A percentile compares a stretch with the other conserved stretches of the same genome.
Conservation (phyloP, 257 asterid species). For the Misopates orontium region DNA sequence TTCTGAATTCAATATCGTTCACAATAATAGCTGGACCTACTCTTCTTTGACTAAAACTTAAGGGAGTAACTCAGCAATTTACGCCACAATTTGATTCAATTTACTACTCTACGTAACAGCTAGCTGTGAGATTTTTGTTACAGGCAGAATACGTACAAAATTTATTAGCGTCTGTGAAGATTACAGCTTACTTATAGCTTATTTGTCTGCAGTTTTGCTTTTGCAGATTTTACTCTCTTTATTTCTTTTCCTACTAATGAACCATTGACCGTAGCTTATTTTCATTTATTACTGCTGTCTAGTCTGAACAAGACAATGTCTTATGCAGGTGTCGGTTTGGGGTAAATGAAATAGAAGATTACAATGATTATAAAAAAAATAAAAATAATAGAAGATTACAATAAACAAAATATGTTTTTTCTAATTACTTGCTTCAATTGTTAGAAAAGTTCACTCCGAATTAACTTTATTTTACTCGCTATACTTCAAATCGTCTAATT, state of each 20-base stretch:
- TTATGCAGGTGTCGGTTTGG: no score
- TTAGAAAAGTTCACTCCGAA: no score
- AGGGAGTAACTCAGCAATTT: slow-evolving; percentile 30
- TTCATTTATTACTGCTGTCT: slow-evolving; percentile 1
- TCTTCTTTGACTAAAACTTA: slow-evolving; percentile 30
- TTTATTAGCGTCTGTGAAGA: no score
- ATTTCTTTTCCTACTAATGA: slow-evolving; percentile 7
- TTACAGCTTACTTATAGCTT: slow-evolving; percentile 19
- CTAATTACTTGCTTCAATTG: no score
- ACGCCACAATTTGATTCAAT: slow-evolving; percentile 35
- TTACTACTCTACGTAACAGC: neutral
- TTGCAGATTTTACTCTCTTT: slow-evolving; percentile 11
- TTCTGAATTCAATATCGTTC: slow-evolving; percentile 16
- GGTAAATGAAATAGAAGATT: no score
- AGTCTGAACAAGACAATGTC: no score
- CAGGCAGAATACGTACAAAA: neutral
- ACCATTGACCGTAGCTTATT: slow-evolving; percentile 27
- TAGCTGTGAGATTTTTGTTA: neutral
- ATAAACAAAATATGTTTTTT: no score
- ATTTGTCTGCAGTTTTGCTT: slow-evolving; percentile 18
- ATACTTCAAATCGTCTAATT: no score
- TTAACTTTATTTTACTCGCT: no score
- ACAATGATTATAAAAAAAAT: no score
- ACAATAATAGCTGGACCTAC: slow-evolving; percentile 30
- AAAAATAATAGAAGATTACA: no score